Base-by-base conservation (phyloP, 2,329 filamentous ascomycete species). In the Graphiopsis chlorocephala region DNA sequence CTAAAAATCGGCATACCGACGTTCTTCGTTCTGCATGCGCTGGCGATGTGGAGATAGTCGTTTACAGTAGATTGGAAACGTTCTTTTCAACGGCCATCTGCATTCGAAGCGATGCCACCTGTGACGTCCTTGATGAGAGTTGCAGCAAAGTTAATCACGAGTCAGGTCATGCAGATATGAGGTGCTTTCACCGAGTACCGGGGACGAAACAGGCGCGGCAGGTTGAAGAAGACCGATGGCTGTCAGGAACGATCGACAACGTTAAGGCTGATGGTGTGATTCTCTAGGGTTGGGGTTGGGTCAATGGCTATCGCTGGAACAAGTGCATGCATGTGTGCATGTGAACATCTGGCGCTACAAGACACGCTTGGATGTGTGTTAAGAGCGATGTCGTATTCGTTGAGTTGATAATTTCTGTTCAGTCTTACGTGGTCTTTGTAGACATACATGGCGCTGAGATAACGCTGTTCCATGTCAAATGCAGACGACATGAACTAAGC, bases 11-110 rank as follows among this genome's bases (percentile, higher is more conserved):
- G 26, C 26, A 56, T 56, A 31, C 52, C 52, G 52, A 23, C 10
- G 14, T 29, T 15, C 52, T 29, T 15, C 52, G 52, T 29, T 56
- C 52, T 56, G 52, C 52, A 56, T 56, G 53, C 53, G 53, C 53
- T 56, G 53, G 53, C 53, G 31, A 25, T 56, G 29, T 23, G 53
- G 53, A 17, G 53, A 56, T 29, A 10, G 35, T 56, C 53, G 53
- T 56, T 33, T 56, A 31, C 29, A 25, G 31, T 56, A 56, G 53
- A 56, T 56, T 52, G 31, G 12, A 53, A 29, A 10, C 26, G 50
- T 31, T 53, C 50, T 28, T 12, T 31, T 52, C 15, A 28, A 52
- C 12, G 6, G 47, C 4, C 3, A n/a, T 28, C 23, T 4, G n/a
- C 50, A 28, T 29, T 53, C 17, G 23, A 53, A 10, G 26, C 26